These are phyloP conservation scores for Melaleuca quinquenervia DNA, from an alignment of 345 rosid genomes.

Conservation along the genomic window DNA sequence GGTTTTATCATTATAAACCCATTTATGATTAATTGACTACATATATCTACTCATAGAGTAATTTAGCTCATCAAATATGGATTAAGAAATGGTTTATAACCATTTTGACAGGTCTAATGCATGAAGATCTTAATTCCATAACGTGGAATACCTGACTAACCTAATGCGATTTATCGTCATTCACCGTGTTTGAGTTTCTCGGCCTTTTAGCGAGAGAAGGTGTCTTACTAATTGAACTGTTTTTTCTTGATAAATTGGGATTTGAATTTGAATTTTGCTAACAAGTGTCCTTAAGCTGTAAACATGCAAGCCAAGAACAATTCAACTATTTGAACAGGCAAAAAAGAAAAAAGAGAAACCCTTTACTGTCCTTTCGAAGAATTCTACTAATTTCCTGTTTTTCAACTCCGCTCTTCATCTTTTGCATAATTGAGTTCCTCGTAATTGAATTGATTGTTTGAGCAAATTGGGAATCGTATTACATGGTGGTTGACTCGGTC, in stretches of 20 bases:
- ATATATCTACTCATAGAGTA: neutral
- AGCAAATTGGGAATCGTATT: no score
- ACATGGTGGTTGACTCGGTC: no score
- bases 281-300: neutral
- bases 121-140: neutral
- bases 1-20: no score
- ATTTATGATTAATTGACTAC: no score
- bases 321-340: neutral
- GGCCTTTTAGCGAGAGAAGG: neutral
- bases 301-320: neutral
- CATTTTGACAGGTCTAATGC: neutral
- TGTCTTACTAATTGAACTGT: neutral
- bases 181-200: neutral
- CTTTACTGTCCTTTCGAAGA: neutral
- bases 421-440: neutral
- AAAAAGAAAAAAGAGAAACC: neutral
- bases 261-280: neutral
- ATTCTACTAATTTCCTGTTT: neutral
- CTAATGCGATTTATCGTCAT: neutral
- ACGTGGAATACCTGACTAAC: neutral
- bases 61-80: neutral
- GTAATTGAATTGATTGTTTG: no score
- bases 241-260: neutral
- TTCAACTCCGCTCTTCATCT: neutral
- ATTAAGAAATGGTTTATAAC: neutral